Conservation (phyloP, 352 stramenopile species). For the Phytopythium ostracodes region DNA sequence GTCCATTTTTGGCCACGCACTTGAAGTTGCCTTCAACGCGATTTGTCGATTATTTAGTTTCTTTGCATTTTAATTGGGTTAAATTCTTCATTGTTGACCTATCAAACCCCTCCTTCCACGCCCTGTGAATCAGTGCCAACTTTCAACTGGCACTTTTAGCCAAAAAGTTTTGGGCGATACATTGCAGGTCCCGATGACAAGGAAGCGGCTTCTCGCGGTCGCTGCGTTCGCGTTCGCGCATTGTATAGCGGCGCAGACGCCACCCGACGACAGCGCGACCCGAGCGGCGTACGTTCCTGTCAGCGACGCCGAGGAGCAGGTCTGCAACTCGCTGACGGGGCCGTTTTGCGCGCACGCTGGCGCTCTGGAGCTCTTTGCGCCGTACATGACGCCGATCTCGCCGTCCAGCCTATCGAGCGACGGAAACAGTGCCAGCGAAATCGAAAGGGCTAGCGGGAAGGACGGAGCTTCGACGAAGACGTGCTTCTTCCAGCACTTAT, state of each 20-base stretch:
- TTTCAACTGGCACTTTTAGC: conserved; percentile 1
- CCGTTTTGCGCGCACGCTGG: conserved; percentile 52
- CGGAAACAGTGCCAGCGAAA: background rate
- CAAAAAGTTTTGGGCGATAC: too few relatives aligned
- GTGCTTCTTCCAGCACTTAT: conserved; percentile 70
- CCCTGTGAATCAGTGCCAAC: background rate
- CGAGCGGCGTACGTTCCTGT: background rate
- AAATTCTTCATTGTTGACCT: background rate
- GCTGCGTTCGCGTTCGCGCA: background rate
- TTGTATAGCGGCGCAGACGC: background rate
- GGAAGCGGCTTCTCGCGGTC: background rate
- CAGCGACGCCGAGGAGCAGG: conserved; percentile 5
- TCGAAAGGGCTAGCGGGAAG: background rate
- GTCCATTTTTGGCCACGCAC: background rate
- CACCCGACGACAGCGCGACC: background rate
- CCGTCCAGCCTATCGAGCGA: conserved; percentile 13
- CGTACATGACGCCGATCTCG: conserved; percentile 65
- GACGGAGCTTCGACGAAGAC: conserved; percentile 16
- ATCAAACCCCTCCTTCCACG: background rate
- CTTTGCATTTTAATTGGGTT: background rate
- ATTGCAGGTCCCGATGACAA: background rate
- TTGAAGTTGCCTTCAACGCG: background rate
- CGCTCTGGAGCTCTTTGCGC: conserved; percentile 27
- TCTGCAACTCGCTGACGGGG: conserved; percentile 61
- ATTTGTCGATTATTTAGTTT: background rate